Percentiles rank a stretch among this genome's conserved stretches.
Conservation (phyloP, 768 basidiomycete genomes). For the Cantharellus anzutake region DNA sequence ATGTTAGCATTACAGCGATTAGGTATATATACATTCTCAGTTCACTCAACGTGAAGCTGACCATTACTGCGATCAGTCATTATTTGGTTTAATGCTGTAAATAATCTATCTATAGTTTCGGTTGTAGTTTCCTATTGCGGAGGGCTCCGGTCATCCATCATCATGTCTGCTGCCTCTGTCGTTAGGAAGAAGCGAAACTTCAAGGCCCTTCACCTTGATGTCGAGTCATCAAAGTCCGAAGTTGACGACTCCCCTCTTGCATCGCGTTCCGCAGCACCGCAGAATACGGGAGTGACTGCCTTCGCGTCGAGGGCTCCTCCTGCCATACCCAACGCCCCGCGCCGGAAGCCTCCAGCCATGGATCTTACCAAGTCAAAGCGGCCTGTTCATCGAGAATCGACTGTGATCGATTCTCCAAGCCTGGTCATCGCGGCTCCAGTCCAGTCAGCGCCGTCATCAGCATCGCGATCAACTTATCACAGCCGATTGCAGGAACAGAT, state of each 20-base stretch:
- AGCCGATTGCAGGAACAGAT: slow-evolving; percentile 64
- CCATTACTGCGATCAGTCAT: no score
- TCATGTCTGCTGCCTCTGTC: slow-evolving; percentile 16
- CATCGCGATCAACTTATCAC: slow-evolving; percentile 56
- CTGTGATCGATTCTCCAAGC: slow-evolving; percentile 14
- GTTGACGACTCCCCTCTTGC: background rate
- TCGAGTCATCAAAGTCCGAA: slow-evolving; percentile 14
- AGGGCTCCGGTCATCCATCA: no score
- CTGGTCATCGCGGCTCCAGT: slow-evolving; percentile 27
- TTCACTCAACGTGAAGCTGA: no score
- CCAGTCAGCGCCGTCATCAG: slow-evolving; percentile 16
- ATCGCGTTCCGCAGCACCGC: background rate
- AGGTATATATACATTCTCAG: no score
- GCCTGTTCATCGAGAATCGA: slow-evolving; percentile 8
- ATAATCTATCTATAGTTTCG: no score
- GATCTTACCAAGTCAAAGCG: slow-evolving; percentile 21
- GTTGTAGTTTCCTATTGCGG: no score
- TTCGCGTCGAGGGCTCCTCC: slow-evolving; percentile 18
- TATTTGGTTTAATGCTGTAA: no score
- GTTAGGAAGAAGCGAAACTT: slow-evolving; percentile 79
- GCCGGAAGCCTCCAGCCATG: slow-evolving; percentile 20
- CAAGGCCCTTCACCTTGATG: slow-evolving; percentile 63
- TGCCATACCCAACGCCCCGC: slow-evolving; percentile 17
- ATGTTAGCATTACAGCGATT: no score
- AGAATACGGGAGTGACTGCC: slow-evolving; percentile 8